These are phyloP conservation scores for Raddia distichophylla DNA, from an alignment of 176 grass and related monocot genomes.

Conservation along the genomic window DNA sequence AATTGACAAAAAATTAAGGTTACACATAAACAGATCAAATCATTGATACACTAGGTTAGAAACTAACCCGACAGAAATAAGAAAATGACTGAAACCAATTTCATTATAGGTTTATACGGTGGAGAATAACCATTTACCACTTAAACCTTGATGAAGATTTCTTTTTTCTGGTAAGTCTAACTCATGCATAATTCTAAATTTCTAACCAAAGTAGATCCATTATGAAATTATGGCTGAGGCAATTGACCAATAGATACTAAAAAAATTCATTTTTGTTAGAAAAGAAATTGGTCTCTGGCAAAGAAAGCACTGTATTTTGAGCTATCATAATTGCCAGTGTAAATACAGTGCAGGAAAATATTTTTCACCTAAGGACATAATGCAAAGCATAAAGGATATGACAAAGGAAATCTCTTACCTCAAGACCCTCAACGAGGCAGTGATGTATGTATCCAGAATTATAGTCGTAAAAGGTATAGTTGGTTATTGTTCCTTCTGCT, in stretches of 20 bases:
- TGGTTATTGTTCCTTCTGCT: conserved; percentile 65
- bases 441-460: conserved; percentile 97
- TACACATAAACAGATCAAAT: background rate
- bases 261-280: background rate
- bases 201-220: background rate
- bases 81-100: conserved; percentile 1
- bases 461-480: conserved; percentile 92
- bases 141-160: background rate
- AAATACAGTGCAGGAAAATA: too few species aligned
- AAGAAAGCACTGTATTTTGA: background rate
- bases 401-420: conserved; percentile 51
- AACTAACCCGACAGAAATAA: background rate
- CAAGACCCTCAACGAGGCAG: conserved; percentile 77
- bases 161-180: background rate
- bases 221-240: background rate
- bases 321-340: background rate
- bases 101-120: background rate
- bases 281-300: conserved; percentile 21
- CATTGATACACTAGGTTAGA: background rate
- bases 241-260: background rate
- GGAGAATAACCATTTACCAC: background rate
- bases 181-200: background rate
- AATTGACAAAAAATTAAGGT: conserved; percentile 22
- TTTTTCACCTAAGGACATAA: conserved; percentile 20
- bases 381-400: conserved; percentile 20